Evolutionary conservation across 129 eudicot genomes (phyloP).

Genomic region (Centaurea solstitialis): DNA sequence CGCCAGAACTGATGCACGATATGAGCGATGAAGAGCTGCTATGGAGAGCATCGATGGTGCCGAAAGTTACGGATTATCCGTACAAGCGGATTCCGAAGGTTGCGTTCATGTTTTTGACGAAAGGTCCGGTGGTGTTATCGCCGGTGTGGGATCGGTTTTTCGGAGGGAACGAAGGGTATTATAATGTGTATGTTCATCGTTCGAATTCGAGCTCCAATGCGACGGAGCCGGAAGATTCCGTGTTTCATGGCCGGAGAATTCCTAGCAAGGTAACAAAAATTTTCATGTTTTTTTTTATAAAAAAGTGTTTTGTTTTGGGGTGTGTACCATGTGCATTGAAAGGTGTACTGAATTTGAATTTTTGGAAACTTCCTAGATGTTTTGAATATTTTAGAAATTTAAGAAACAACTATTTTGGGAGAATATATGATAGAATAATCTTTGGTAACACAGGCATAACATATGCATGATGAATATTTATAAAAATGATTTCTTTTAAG

Average conservation of each 20-base stretch:
- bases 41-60: slow-evolving; percentile 70
- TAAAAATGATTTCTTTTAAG: no score
- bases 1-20: slow-evolving; percentile 45
- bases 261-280: slow-evolving; percentile 65
- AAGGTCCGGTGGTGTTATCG: slow-evolving; percentile 58
- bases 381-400: no score
- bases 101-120: slow-evolving; percentile 71
- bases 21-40: slow-evolving; percentile 63
- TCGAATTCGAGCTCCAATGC: slow-evolving; percentile 47
- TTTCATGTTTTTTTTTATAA: no score
- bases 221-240: slow-evolving; percentile 51
- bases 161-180: slow-evolving; percentile 61
- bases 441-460: no score
- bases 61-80: slow-evolving; percentile 46
- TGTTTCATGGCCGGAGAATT: slow-evolving; percentile 58
- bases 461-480: no score
- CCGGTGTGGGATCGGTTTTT: slow-evolving; percentile 77
- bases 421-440: no score
- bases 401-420: no score
- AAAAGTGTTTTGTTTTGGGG: neutral
- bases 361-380: neutral
- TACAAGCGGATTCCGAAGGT: slow-evolving; percentile 44
- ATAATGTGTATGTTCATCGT: slow-evolving; percentile 62
- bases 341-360: neutral
- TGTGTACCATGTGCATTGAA: neutral